A percentile compares a stretch with the other conserved stretches of the same genome.
Evolutionary conservation across 2,329 filamentous ascomycete species (phyloP).

Genomic region (Hypoxylon sp.): DNA sequence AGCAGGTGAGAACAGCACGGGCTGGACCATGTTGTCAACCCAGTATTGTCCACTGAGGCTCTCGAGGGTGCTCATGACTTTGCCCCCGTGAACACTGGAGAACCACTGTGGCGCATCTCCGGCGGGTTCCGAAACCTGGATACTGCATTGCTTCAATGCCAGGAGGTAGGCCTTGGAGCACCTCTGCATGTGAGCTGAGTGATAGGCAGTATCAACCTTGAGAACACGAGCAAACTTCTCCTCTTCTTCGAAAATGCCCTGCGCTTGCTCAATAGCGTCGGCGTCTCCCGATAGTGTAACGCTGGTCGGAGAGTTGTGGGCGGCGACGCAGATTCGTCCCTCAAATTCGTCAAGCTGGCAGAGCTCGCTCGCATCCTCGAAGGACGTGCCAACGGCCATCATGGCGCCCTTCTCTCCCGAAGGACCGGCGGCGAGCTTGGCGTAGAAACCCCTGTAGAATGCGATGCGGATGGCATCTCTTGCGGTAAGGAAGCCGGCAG

Average conservation of each 20-base stretch:
- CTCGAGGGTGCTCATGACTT: conserved; percentile 14
- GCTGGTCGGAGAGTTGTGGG: conserved; percentile 52
- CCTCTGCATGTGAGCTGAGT: conserved; percentile 55
- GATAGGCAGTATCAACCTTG: conserved; percentile 56
- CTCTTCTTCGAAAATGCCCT: conserved; percentile 41
- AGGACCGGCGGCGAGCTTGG: conserved; percentile 31
- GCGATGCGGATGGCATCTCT: conserved; percentile 58
- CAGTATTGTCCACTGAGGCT: conserved; percentile 53
- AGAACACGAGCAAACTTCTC: conserved; percentile 50
- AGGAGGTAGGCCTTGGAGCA: conserved; percentile 36
- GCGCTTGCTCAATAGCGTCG: conserved; percentile 45
- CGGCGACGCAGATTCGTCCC: conserved; percentile 49
- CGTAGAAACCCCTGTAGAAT: conserved; percentile 58
- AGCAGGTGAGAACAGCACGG: conserved; percentile 60
- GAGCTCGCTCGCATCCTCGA: conserved; percentile 52
- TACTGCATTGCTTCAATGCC: conserved; percentile 17
- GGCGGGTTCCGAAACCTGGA: conserved; percentile 17
- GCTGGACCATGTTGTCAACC: conserved; percentile 58
- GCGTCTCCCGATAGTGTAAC: conserved; percentile 54
- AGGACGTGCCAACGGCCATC: conserved; percentile 58
- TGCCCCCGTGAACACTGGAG: conserved; percentile 40
- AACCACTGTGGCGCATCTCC: conserved; percentile 38
- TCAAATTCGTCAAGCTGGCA: conserved; percentile 41
- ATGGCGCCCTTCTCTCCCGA: conserved; percentile 55
- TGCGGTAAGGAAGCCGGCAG: conserved; percentile 57